These are phyloP conservation scores for Ascochyta viciae-villosae DNA, from an alignment of 2,329 filamentous ascomycete species.

Conservation along the genomic window DNA sequence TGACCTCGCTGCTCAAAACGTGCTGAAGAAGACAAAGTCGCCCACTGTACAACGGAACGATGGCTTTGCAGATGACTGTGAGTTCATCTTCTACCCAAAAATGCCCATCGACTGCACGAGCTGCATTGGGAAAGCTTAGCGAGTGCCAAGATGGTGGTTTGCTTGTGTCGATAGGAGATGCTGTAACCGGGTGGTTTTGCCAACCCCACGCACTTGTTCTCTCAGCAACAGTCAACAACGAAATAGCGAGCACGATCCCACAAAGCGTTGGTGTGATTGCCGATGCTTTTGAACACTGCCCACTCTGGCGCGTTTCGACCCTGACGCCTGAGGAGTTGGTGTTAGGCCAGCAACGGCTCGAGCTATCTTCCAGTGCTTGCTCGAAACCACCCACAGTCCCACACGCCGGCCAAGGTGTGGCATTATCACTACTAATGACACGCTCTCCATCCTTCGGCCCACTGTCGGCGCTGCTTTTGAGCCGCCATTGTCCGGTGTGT, in stretches of 20 bases:
- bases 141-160: conserved; percentile 28
- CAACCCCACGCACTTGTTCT: neutral
- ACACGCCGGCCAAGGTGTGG: conserved; percentile 38
- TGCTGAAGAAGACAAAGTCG: neutral
- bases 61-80: neutral
- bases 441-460: conserved; percentile 10
- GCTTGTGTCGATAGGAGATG: conserved; percentile 25
- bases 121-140: conserved; percentile 27
- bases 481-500: conserved; percentile 16
- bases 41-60: neutral
- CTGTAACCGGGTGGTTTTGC: neutral
- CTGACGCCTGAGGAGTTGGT: conserved; percentile 18
- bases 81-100: neutral
- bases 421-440: conserved; percentile 21
- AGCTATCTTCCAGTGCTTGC: conserved; percentile 14
- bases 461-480: conserved; percentile 13
- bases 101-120: neutral
- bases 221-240: no score
- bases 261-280: conserved; percentile 10
- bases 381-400: conserved; percentile 23
- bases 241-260: conserved; percentile 7
- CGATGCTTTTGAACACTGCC: conserved; percentile 13
- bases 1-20: neutral
- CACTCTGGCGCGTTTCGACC: conserved; percentile 20
- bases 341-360: conserved; percentile 18